Conservation (phyloP, 371 early-diverging fungal genomes). For the Coemansia sp. region DNA sequence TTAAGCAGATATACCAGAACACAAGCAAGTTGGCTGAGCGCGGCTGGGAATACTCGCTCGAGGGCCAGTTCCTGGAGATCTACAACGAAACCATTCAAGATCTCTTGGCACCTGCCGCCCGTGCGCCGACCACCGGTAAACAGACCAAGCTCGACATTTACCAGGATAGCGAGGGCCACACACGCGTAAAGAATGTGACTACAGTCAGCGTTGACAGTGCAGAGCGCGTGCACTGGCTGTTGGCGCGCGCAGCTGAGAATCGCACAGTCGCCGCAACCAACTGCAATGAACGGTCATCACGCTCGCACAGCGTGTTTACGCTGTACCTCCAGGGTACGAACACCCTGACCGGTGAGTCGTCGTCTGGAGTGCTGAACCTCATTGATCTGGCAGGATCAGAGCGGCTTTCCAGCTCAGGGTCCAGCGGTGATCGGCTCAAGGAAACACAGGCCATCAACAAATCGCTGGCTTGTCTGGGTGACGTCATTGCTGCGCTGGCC, state of each 20-base stretch:
- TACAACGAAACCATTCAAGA: slow-evolving; percentile 96
- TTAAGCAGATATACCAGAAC: slow-evolving; percentile 79
- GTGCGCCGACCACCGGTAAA: slow-evolving; percentile 22
- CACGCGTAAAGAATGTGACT: slow-evolving; percentile 74
- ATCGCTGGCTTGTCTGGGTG: slow-evolving; percentile 87
- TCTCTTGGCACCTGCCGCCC: slow-evolving; percentile 57
- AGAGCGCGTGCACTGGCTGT: slow-evolving; percentile 65
- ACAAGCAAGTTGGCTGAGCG: slow-evolving; percentile 70
- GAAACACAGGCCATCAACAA: slow-evolving; percentile 98
- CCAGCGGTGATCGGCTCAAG: slow-evolving; percentile 87
- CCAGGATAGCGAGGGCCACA: slow-evolving; percentile 71
- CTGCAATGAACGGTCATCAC: slow-evolving; percentile 91
- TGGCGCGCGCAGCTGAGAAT: slow-evolving; percentile 76
- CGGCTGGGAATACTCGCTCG: slow-evolving; percentile 87
- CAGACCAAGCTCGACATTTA: slow-evolving; percentile 75
- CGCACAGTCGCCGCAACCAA: slow-evolving; percentile 91
- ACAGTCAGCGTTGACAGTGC: slow-evolving; percentile 66
- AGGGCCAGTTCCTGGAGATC: slow-evolving; percentile 89
- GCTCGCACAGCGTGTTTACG: slow-evolving; percentile 94
- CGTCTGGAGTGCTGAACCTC: slow-evolving; percentile 79
- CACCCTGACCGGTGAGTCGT: slow-evolving; percentile 64
- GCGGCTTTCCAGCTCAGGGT: slow-evolving; percentile 80
- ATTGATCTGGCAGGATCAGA: slow-evolving; percentile 99
- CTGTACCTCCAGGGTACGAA: slow-evolving; percentile 77
- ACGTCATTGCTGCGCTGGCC: slow-evolving; percentile 92